A percentile compares a stretch with the other conserved stretches of the same genome.
phyloP scores from a whole-genome alignment of 352 stramenopile genomes.

The Phytopythium mirpurense region DNA sequence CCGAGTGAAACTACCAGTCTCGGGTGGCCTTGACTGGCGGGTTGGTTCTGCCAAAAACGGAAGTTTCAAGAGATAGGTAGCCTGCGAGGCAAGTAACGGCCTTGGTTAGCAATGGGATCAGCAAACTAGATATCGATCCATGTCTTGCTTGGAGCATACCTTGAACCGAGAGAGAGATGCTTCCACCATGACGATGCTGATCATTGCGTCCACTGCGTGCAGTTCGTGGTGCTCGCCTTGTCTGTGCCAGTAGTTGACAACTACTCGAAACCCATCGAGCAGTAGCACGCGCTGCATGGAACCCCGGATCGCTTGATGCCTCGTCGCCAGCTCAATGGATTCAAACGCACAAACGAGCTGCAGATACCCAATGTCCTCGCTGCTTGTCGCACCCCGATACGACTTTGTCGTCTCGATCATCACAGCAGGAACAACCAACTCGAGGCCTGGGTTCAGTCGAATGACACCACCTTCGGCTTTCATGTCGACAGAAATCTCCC shows the following conservation, averaged over 20 bases:
- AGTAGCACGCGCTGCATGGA: conserved; percentile 6
- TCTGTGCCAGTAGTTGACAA: conserved; percentile 18
- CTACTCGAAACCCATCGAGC: conserved; percentile 10
- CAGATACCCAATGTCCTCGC: neutral
- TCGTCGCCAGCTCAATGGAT: neutral
- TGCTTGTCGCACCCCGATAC: neutral
- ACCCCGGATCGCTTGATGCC: neutral
- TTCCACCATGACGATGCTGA: conserved; percentile 18
- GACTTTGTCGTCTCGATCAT: conserved; percentile 18
- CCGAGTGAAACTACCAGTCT: no score
- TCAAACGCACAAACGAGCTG: conserved; percentile 2
- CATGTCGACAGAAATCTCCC: conserved; percentile 20
- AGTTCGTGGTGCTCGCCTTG: conserved; percentile 10
- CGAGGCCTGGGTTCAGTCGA: conserved; percentile 23
- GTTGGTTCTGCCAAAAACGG: conserved; percentile 12
- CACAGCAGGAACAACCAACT: conserved; percentile 16
- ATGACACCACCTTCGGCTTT: conserved; percentile 20
- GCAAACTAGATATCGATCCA: no score
- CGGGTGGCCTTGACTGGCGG: neutral
- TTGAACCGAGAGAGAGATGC: conserved; percentile 25
- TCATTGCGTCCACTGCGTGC: conserved; percentile 15
- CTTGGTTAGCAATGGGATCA: conserved; percentile 8
- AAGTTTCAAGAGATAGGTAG: conserved; percentile 37
- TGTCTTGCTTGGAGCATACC: no score
- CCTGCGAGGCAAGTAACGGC: conserved; percentile 13